phyloP scores from a whole-genome alignment of 345 rosid genomes.

The Brassica juncea region DNA sequence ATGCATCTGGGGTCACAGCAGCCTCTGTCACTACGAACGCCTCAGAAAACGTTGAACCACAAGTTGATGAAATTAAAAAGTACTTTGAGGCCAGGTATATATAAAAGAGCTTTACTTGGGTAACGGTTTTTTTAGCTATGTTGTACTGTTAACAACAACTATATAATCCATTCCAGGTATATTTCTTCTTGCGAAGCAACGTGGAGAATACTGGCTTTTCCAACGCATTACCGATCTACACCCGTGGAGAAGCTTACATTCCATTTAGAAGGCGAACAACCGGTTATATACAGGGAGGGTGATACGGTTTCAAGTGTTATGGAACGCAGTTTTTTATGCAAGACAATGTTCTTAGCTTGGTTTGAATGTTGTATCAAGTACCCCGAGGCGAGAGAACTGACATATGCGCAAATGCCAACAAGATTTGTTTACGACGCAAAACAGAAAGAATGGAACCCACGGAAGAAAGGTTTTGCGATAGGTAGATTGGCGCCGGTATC shows the following conservation, averaged over 20 bases:
- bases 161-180: too few species aligned
- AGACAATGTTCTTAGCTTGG: background rate
- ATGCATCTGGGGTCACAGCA: background rate
- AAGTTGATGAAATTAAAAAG: background rate
- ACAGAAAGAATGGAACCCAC: background rate
- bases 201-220: background rate
- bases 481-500: background rate
- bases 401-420: background rate
- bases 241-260: background rate
- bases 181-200: background rate
- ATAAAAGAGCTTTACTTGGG: too few species aligned
- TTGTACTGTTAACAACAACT: too few species aligned
- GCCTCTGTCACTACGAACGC: too few species aligned
- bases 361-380: background rate
- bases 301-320: background rate
- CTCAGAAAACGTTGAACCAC: background rate
- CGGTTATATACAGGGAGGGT: background rate
- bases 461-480: background rate
- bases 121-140: too few species aligned
- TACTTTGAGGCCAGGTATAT: background rate
- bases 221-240: background rate
- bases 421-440: background rate
- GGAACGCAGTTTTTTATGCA: background rate
- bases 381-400: too few species aligned
- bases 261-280: background rate